Evolutionary conservation across 441 rosid species (phyloP).

Genomic region (Erodium texanum): DNA sequence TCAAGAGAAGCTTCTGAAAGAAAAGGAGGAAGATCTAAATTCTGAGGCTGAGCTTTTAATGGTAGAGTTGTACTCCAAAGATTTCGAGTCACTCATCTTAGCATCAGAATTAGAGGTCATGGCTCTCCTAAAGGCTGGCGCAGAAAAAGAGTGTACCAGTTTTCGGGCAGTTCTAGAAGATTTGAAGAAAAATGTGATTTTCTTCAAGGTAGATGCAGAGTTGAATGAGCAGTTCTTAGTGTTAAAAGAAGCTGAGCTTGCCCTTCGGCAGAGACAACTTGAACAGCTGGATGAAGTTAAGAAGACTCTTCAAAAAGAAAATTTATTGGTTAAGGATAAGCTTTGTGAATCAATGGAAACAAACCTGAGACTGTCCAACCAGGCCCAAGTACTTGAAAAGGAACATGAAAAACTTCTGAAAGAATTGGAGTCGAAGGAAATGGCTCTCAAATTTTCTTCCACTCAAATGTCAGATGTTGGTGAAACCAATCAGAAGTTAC

Average conservation of each 20-base stretch:
- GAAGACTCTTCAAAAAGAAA: slow-evolving; percentile 20
- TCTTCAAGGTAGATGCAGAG: slow-evolving; percentile 46
- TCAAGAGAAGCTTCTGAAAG: slow-evolving; percentile 51
- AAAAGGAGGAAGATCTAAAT: slow-evolving; percentile 39
- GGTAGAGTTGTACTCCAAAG: slow-evolving; percentile 53
- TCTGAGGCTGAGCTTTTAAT: slow-evolving; percentile 49
- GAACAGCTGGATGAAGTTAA: slow-evolving; percentile 19
- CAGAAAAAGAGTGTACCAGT: slow-evolving; percentile 28
- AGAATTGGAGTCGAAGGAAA: slow-evolving; percentile 29
- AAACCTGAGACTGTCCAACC: slow-evolving; percentile 24
- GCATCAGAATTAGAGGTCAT: slow-evolving; percentile 42
- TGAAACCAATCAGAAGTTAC: slow-evolving; percentile 31
- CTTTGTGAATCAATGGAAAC: slow-evolving; percentile 25
- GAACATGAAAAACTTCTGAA: slow-evolving; percentile 20
- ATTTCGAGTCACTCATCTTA: slow-evolving; percentile 57
- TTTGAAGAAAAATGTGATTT: slow-evolving; percentile 40
- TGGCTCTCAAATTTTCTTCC: slow-evolving; percentile 29
- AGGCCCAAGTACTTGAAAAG: slow-evolving; percentile 33
- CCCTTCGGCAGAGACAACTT: slow-evolving; percentile 23
- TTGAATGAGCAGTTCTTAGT: slow-evolving; percentile 37
- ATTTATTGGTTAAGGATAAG: slow-evolving; percentile 24
- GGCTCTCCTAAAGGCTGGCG: slow-evolving; percentile 29
- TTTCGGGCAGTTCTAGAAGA: slow-evolving; percentile 36
- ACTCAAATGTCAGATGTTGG: slow-evolving; percentile 21
- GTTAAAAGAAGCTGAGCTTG: slow-evolving; percentile 33